A percentile compares a stretch with the other conserved stretches of the same genome.
Evolutionary conservation across 2,329 filamentous ascomycete species (phyloP).

Genomic region (Diaporthe sp.): DNA sequence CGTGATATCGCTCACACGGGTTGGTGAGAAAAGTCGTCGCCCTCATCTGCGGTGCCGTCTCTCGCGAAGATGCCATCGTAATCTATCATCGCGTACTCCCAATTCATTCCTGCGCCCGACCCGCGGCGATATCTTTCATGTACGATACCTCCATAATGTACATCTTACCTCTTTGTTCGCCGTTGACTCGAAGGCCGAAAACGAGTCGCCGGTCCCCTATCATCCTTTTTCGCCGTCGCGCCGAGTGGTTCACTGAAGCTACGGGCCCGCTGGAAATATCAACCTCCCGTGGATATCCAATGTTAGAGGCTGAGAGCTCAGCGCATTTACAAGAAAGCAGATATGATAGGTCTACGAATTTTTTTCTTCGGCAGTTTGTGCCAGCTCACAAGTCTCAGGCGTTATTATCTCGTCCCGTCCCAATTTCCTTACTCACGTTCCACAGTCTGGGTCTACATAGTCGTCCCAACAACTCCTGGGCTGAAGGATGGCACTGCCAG

Average conservation of each 20-base stretch:
- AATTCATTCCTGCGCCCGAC: background rate
- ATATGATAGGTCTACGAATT: background rate
- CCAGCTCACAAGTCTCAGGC: background rate
- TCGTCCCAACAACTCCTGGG: background rate
- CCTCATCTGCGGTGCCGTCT: background rate
- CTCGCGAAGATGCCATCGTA: background rate
- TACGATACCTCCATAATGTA: constrained; percentile 15
- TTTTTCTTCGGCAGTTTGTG: background rate
- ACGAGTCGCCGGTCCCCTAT: too few species aligned
- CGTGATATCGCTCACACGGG: constrained; percentile 19
- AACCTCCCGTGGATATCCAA: background rate
- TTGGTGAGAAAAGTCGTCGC: constrained; percentile 12
- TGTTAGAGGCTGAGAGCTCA: background rate
- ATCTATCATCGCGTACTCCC: too few species aligned
- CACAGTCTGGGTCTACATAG: too few species aligned
- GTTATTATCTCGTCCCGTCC: background rate
- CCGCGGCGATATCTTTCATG: background rate
- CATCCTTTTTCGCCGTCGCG: background rate
- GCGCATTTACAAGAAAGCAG: background rate
- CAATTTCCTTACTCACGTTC: background rate
- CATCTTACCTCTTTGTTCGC: background rate
- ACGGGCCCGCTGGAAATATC: background rate
- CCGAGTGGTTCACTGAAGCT: background rate
- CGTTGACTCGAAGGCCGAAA: too few species aligned
- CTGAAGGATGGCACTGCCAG: background rate